phyloP scores from a whole-genome alignment of 2,329 filamentous ascomycete genomes.

The Thelonectria olida region DNA sequence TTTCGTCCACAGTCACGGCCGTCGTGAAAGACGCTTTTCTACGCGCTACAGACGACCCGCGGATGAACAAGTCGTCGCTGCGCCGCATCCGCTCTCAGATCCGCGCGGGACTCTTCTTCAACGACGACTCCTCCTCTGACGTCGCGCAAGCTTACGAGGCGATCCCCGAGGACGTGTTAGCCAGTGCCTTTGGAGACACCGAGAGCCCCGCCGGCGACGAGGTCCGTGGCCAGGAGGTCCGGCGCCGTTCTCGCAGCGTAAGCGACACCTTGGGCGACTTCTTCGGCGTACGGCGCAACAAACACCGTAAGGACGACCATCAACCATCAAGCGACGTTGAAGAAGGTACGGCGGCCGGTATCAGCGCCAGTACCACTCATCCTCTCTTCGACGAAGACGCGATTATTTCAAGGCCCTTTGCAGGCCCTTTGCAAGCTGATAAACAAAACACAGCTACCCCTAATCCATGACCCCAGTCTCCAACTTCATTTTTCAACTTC shows the following conservation, averaged over 20 bases:
- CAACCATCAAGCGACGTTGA: conserved; percentile 31
- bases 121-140: conserved; percentile 52
- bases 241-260: conserved; percentile 49
- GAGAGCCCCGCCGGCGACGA: conserved; percentile 20
- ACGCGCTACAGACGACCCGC: conserved; percentile 52
- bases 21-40: conserved; percentile 66
- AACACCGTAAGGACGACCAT: conserved; percentile 41
- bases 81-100: conserved; percentile 60
- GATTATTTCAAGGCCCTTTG: conserved; percentile 12
- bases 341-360: conserved; percentile 21
- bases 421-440: background rate
- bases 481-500: conserved; percentile 22
- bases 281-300: conserved; percentile 49
- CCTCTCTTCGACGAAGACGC: conserved; percentile 10
- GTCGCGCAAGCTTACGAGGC: background rate
- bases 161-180: conserved; percentile 37
- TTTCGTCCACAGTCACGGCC: conserved; percentile 67
- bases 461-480: no score
- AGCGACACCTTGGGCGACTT: conserved; percentile 54
- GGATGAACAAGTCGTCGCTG: conserved; percentile 54
- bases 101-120: conserved; percentile 64
- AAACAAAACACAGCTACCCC: conserved; percentile 4
- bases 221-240: conserved; percentile 30
- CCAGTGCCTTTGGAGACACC: conserved; percentile 31
- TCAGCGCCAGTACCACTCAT: background rate